A percentile compares a stretch with the other conserved stretches of the same genome.
Evolutionary conservation across 2,329 filamentous ascomycete species (phyloP).

Genomic region (Gremmenia infestans): DNA sequence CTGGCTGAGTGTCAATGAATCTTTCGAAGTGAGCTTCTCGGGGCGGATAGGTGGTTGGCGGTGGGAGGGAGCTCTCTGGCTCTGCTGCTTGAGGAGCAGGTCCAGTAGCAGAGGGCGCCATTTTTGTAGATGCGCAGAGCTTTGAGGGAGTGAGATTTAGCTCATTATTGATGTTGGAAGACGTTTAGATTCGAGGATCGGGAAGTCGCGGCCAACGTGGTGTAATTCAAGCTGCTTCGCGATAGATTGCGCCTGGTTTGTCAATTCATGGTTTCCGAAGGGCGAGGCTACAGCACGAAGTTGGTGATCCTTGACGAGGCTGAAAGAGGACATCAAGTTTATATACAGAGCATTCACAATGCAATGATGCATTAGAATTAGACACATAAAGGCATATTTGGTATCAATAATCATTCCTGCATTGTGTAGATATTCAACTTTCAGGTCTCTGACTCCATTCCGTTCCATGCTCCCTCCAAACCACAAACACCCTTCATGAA

Average conservation of each 20-base stretch:
- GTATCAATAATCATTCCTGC: slow-evolving; percentile 10
- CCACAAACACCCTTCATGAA: slow-evolving; percentile 39
- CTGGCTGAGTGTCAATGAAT: slow-evolving; percentile 48
- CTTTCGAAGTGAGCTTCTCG: slow-evolving; percentile 59
- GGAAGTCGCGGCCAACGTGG: not conserved
- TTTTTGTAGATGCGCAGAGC: slow-evolving; percentile 22
- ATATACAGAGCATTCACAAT: not conserved
- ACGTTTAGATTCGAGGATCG: not conserved
- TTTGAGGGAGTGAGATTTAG: slow-evolving; percentile 32
- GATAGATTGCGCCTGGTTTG: slow-evolving; percentile 2
- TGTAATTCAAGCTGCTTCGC: slow-evolving; percentile 2
- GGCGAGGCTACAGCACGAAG: slow-evolving; percentile 14
- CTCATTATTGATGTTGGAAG: slow-evolving; percentile 49
- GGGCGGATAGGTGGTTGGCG: slow-evolving; percentile 52
- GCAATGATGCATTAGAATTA: too few relatives aligned
- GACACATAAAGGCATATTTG: not conserved
- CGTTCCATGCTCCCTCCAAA: not conserved
- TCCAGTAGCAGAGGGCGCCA: slow-evolving; percentile 31
- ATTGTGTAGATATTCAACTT: not conserved
- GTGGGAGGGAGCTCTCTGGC: slow-evolving; percentile 46
- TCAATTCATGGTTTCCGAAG: not conserved
- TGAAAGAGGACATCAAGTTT: not conserved
- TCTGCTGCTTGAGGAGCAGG: slow-evolving; percentile 32
- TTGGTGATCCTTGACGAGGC: slow-evolving; percentile 17
- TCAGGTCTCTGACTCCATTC: not conserved